Evolutionary conservation across 768 basidiomycete species (phyloP).

Genomic region (Auricularia sp.): DNA sequence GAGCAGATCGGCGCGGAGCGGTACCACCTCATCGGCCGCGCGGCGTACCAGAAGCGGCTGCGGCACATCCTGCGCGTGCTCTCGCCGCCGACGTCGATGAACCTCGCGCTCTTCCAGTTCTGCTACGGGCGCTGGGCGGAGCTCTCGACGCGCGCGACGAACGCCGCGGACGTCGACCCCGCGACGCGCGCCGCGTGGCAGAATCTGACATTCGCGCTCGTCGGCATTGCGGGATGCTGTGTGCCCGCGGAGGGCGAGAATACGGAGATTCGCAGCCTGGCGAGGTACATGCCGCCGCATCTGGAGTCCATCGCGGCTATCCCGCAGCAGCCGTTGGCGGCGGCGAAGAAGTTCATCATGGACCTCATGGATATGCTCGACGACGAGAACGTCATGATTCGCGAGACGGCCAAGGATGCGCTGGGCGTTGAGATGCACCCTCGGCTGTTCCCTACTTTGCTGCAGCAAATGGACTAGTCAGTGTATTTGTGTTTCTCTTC

Average conservation of each 20-base stretch:
- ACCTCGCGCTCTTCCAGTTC: conserved; percentile 76
- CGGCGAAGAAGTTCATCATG: conserved; percentile 56
- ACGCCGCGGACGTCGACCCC: not conserved
- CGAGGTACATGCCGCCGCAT: conserved; percentile 50
- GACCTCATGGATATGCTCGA: conserved; percentile 62
- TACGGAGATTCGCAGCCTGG: conserved; percentile 40
- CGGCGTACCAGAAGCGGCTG: conserved; percentile 71
- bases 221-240: conserved; percentile 62
- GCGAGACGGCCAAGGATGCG: conserved; percentile 75
- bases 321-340: conserved; percentile 27
- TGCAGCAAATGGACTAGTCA: conserved; percentile 68
- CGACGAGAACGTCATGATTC: conserved; percentile 49
- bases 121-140: conserved; percentile 67
- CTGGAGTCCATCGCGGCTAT: conserved; percentile 5
- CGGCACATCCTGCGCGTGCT: conserved; percentile 60
- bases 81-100: conserved; percentile 52
- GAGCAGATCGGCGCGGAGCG: conserved; percentile 60
- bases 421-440: conserved; percentile 71
- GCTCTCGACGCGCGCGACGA: conserved; percentile 44
- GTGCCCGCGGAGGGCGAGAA: conserved; percentile 41
- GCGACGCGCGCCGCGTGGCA: conserved; percentile 43
- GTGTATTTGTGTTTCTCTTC: conserved; percentile 17
- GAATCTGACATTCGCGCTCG: conserved; percentile 69
- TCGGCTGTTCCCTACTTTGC: conserved; percentile 52
- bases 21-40: conserved; percentile 42